A percentile compares a stretch with the other conserved stretches of the same genome.
Evolutionary conservation across 441 rosid genomes (phyloP).

Genomic region (Gossypium trilobum): DNA sequence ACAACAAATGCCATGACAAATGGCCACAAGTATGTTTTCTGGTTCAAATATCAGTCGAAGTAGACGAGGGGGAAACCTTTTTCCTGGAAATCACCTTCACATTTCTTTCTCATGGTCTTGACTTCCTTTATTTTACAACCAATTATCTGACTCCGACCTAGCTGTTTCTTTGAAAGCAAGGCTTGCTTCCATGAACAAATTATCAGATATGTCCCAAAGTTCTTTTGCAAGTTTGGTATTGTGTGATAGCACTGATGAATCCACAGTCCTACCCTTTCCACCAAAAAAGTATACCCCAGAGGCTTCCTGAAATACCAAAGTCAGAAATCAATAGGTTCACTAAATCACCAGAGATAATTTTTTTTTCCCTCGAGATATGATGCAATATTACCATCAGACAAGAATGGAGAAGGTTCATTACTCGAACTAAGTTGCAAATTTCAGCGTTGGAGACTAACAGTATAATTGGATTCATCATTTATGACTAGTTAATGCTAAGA

Average conservation of each 20-base stretch:
- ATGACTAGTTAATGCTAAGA: neutral
- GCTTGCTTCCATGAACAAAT: slow-evolving; percentile 33
- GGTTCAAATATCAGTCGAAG: neutral
- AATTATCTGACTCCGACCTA: neutral
- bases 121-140: neutral
- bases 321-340: neutral
- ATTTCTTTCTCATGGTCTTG: neutral
- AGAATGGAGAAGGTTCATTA: neutral
- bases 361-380: neutral
- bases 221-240: slow-evolving; percentile 39
- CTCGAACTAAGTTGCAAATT: neutral
- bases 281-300: slow-evolving; percentile 75
- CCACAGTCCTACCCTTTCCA: slow-evolving; percentile 55
- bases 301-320: slow-evolving; percentile 37
- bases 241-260: slow-evolving; percentile 46
- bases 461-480: neutral
- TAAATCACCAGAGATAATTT: neutral
- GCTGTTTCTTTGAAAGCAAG: slow-evolving; percentile 22
- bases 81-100: neutral
- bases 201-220: slow-evolving; percentile 57
- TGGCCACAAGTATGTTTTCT: neutral
- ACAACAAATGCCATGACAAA: neutral
- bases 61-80: neutral
- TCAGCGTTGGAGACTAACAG: neutral
- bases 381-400: neutral